Base-by-base conservation (phyloP, 257 asterid species). In the Echites panduratus region DNA sequence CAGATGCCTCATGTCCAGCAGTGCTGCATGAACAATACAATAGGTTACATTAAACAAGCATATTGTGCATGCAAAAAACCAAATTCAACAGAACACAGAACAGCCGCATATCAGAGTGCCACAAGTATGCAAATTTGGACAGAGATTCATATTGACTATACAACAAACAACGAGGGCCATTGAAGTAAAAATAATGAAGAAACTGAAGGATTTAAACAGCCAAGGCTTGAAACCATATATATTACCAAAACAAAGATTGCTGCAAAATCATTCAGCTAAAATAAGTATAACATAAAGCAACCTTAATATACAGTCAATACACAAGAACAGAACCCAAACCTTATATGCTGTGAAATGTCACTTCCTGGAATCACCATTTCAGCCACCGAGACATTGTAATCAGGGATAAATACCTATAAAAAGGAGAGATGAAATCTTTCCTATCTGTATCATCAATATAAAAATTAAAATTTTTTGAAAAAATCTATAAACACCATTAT, bases 1-100 rank as follows among this genome's bases (percentile, higher is more conserved):
- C 89, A 48, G 87, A 85, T 68, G 86, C 89, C 82, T 85, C 89
- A n/a, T 82, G 89, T 74, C 89, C 89, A 48, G 87, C 87, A 40
- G 89, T 82, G 72, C 89, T 85, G 82, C 80, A 52, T 52, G 8
- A 52, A 73, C 59, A 54, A 56, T 38, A 38, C 14, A 56, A 62
- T 0, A 45, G 44, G 35, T 2, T 9, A 45, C 9, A 10, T n/a
- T n/a, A n/a, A n/a, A n/a, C n/a, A n/a, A n/a, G n/a, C n/a, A n/a
- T n/a, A n/a, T n/a, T n/a, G n/a, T n/a, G n/a, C n/a, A n/a, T n/a
- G 12, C 6, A 52, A 48, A 10, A 7, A 35, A 70, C 16, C 12
- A 5, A 16, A n/a, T 41, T 17, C 54, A 19, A 50, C 1, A 43
- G 35, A 24, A 22, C 14, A 20, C 12, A 7, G 32, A 40, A 54